Evolutionary conservation across 2,329 filamentous ascomycete genomes (phyloP), one percentile per base, ranked within the genome.

Genomic region (Dichotomopilus funicola): DNA sequence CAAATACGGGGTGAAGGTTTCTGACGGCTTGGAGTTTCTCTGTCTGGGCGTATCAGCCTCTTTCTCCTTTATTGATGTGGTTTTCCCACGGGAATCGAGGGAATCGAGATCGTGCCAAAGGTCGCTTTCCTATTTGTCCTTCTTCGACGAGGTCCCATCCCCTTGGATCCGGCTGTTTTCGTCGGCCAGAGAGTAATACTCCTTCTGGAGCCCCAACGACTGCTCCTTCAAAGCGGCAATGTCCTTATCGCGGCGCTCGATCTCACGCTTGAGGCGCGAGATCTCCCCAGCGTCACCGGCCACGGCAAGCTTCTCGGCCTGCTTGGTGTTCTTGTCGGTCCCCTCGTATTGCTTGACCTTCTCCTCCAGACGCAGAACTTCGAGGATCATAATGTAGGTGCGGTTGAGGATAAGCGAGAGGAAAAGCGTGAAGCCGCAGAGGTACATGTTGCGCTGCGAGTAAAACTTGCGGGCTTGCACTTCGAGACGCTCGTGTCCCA

Each of bases 371-470:
- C 89, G 78, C 68, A 96, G 88, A 51, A 88, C 84, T 66, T 96
- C 91, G 63, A 96, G 82, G 68, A 96, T 96, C 89, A 97, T 92
- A 68, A 87, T 88, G 78, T 97, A 99, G 69, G 94, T 99, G 70
- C 94, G 92, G 85, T 99, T 97, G 71, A 95, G 89, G 74, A 99
- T 99, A 62, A 99, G 81, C 53, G 92, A 97, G 60, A 99, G 87
- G 84, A 99, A 97, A 61, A 99, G 87, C 5, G 94, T 99, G 80
- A 99, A 99, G 66, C 94, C 94, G 74, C 94, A 97, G 60, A 99
- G 91, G 78, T 99, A 99, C 94, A 99, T 99, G 85, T 99, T 99
- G 74, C 94, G 91, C 79, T 99, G 92, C 60, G 91, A 96, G 82
- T 99, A 99, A 81, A 99, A 99, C 77, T 99, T 99, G 81, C 94